A percentile compares a stretch with the other conserved stretches of the same genome.
Conservation (phyloP, 2,329 filamentous ascomycete species). For the Sporothrix brasiliensis region DNA sequence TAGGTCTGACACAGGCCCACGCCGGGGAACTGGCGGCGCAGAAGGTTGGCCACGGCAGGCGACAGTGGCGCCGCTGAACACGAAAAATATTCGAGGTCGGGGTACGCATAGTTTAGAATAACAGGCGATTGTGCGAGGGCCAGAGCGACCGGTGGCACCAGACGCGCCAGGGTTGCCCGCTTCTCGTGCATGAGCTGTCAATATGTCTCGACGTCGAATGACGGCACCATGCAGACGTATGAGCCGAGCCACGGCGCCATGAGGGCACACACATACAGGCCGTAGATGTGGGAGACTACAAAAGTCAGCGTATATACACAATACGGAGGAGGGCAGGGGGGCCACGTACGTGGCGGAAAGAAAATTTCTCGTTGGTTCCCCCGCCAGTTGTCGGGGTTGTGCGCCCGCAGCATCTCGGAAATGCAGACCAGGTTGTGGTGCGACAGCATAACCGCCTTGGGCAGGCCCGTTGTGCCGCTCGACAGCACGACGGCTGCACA, state of each 20-base stretch:
- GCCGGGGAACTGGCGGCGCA: slow-evolving; percentile 3
- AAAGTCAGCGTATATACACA: no score
- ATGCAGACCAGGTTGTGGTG: slow-evolving; percentile 50
- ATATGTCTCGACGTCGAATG: neutral
- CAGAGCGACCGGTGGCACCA: slow-evolving; percentile 1
- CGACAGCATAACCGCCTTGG: slow-evolving; percentile 52
- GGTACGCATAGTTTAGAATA: neutral
- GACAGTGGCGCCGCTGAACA: neutral
- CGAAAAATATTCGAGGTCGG: neutral
- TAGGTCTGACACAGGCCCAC: slow-evolving; percentile 2
- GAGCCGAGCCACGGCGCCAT: neutral
- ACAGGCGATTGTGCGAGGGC: neutral
- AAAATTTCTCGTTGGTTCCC: slow-evolving; percentile 46
- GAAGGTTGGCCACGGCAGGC: neutral
- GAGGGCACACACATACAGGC: neutral
- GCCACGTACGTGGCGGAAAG: slow-evolving; percentile 45
- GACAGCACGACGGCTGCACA: slow-evolving; percentile 45
- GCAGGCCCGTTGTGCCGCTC: slow-evolving; percentile 53
- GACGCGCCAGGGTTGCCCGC: neutral
- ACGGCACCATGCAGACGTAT: slow-evolving; percentile 15
- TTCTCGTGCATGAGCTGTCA: slow-evolving; percentile 3
- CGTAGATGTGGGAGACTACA: neutral
- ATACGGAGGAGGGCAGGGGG: no score
- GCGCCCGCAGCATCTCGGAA: slow-evolving; percentile 41
- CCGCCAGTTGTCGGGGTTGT: slow-evolving; percentile 39